Base-by-base conservation (phyloP, 1,139 yeast genomes). In the Geotrichum carabidarum region DNA sequence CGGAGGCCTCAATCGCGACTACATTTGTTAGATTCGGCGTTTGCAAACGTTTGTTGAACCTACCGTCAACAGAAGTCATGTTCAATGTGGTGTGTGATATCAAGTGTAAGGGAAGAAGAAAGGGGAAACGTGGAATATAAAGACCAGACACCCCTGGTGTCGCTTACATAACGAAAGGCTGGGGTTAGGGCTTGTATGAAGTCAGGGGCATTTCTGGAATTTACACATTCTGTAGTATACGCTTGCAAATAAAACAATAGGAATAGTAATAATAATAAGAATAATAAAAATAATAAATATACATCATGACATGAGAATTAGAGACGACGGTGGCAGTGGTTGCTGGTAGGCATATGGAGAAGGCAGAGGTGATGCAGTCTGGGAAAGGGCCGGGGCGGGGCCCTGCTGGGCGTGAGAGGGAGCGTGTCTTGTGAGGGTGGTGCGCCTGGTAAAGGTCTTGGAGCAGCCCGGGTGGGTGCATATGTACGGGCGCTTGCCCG, bases 311-410 rank as follows among this genome's bases (percentile, higher is more conserved):
- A 42, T 42, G 44, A 40, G 27, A 15, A 40, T 40, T 40, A 40
- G 27, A 40, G 44, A 40, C 12, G 44, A 40, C 17, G 44, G 31
- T 12, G 44, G 34, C n/a, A 27, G 17, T 12, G 15, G 34, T 8
- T 30, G 31, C 50, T 47, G 44, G 15, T 30, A 38, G 4, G 44
- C 22, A 22, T 87, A 68, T 88, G 96, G 31, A 87, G 80, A 69
- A 66, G 84, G 90, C 60, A 89, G 77, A 11, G 89, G 83, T 58
- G 84, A 71, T 62, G 85, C 90, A 62, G 84, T 88, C 45, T 83
- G 76, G 60, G 89, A 77, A 60, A 83, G 78, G 64, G 84, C 85
- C 62, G 81, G 74, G 68, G 84, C 85, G 43, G 77, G 69, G 68
- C 70, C 4, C 18, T 37, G 42, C 14, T 15, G 30, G 6, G 9